Evolutionary conservation across 257 asterid species (phyloP).

Genomic region (Sherardia arvensis): DNA sequence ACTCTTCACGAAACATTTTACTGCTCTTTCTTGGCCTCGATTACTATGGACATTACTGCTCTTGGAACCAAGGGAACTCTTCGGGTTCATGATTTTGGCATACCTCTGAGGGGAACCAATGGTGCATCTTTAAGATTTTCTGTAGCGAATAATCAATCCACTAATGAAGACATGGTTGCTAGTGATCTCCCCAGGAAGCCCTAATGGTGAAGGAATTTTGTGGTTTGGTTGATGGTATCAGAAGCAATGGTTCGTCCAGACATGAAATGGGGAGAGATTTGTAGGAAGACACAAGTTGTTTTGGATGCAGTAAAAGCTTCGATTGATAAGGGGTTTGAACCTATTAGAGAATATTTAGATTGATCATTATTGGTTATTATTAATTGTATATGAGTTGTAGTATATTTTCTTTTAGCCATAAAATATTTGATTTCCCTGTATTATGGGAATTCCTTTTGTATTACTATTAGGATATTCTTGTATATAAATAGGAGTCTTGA

Average conservation of each 20-base stretch:
- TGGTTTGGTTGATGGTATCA: slow-evolving; percentile 34
- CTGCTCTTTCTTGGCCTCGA: slow-evolving; percentile 56
- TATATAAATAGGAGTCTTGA: no score
- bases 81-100: slow-evolving; percentile 43
- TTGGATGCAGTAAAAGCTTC: slow-evolving; percentile 68
- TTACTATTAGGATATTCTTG: no score
- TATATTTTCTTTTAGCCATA: no score
- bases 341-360: no score
- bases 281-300: slow-evolving; percentile 66
- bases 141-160: slow-evolving; percentile 44
- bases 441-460: no score
- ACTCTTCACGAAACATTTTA: slow-evolving; percentile 67
- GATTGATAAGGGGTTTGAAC: slow-evolving; percentile 42
- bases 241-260: slow-evolving; percentile 37
- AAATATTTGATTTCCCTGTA: no score
- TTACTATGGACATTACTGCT: slow-evolving; percentile 43
- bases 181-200: slow-evolving; percentile 72
- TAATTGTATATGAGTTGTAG: no score
- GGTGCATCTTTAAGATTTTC: slow-evolving; percentile 31
- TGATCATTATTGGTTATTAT: no score
- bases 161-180: slow-evolving; percentile 32
- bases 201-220: slow-evolving; percentile 63
- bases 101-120: slow-evolving; percentile 58
- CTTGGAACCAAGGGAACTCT: slow-evolving; percentile 19
- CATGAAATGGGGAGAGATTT: slow-evolving; percentile 46